A percentile compares a stretch with the other conserved stretches of the same genome.
Conservation (phyloP, 1,139 yeast species). For the Insectozyma bohioensis region DNA sequence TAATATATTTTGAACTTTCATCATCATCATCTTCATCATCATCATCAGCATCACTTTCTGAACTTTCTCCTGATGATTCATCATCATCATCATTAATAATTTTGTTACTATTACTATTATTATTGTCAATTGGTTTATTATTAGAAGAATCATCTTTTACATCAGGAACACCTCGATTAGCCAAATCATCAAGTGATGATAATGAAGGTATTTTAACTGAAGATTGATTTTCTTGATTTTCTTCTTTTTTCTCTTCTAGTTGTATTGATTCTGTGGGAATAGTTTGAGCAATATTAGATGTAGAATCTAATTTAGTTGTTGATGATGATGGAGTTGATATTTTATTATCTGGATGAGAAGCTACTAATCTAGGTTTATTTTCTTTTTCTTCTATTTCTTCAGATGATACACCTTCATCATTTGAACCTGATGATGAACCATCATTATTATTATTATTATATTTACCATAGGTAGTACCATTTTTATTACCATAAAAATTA, state of each 20-base stretch:
- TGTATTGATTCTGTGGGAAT: too few species aligned
- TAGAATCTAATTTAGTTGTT: slow-evolving; percentile 12
- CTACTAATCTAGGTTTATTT: slow-evolving; percentile 17
- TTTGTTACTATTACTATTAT: neutral
- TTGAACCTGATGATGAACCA: slow-evolving; percentile 13
- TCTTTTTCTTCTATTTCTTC: slow-evolving; percentile 10
- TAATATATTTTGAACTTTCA: slow-evolving; percentile 32
- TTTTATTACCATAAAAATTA: slow-evolving; percentile 4
- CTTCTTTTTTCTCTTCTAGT: neutral
- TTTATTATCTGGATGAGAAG: slow-evolving; percentile 15
- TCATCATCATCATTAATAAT: slow-evolving; percentile 3
- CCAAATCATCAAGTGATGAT: slow-evolving; percentile 57
- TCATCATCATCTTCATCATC: slow-evolving; percentile 19
- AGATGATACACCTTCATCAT: slow-evolving; percentile 11
- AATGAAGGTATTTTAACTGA: slow-evolving; percentile 30
- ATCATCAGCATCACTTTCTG: slow-evolving; percentile 19
- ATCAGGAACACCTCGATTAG: slow-evolving; percentile 59
- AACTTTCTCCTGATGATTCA: slow-evolving; percentile 9
- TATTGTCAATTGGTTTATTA: neutral
- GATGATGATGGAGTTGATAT: slow-evolving; percentile 12
- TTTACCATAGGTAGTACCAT: too few species aligned
- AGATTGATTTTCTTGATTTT: neutral
- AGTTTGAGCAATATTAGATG: neutral
- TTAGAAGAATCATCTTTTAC: slow-evolving; percentile 47
- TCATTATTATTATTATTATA: neutral